Evolutionary conservation across 78 protist species (phyloP).

Genomic region (Isochrysis galbana): DNA sequence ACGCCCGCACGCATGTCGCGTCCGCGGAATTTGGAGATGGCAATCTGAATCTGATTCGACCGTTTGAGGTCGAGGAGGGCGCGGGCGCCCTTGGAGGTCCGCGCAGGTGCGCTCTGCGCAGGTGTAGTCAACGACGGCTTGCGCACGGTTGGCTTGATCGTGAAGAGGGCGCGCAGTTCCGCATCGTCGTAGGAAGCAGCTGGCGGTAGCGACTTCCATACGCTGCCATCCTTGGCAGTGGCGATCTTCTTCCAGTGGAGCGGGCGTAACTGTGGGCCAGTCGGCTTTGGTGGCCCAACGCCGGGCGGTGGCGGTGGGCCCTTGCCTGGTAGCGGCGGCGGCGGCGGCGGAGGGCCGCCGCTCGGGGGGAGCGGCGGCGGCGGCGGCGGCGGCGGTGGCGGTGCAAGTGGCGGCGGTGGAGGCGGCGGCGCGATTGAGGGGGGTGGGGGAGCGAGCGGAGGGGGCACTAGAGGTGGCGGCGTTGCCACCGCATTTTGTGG

Average conservation of each 20-base stretch:
- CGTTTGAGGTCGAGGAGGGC: neutral
- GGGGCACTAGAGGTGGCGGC: too few species aligned
- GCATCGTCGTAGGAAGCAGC: neutral
- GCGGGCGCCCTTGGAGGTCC: too few species aligned
- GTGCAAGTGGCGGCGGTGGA: neutral
- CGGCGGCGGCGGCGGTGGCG: neutral
- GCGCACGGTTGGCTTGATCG: neutral
- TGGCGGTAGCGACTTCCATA: neutral
- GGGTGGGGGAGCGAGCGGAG: too few species aligned
- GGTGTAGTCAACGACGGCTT: too few species aligned
- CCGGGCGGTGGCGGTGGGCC: neutral
- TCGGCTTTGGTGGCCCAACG: neutral
- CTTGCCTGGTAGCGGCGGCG: neutral
- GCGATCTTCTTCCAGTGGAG: neutral
- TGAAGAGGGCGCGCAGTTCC: neutral
- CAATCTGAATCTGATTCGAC: neutral
- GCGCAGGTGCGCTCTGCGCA: too few species aligned
- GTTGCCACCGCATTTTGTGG: too few species aligned
- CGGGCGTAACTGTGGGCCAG: neutral
- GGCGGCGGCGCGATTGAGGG: slow-evolving; percentile 1
- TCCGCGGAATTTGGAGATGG: neutral
- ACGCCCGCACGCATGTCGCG: neutral
- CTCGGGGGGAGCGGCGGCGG: neutral
- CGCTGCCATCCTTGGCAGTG: neutral
- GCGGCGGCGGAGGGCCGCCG: slow-evolving; percentile 1